Conservation (phyloP, 2,329 filamentous ascomycete genomes). For the Colletotrichum cuscutae region DNA sequence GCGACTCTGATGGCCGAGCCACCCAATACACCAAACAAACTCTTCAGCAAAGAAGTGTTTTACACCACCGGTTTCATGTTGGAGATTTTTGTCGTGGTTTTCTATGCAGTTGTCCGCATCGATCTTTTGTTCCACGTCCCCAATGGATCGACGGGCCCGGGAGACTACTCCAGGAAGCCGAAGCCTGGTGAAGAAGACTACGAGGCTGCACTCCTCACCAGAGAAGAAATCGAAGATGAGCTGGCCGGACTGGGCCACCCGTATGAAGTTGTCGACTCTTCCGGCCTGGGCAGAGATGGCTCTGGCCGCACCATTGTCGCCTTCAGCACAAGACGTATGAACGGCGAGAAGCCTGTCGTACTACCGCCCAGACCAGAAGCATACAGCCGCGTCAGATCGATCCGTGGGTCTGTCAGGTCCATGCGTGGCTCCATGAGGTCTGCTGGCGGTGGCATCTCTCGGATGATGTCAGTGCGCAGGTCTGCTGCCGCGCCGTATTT, state of each 20-base stretch:
- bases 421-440: conserved; percentile 24
- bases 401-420: conserved; percentile 21
- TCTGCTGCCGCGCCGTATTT: conserved; percentile 5
- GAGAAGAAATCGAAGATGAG: conserved; percentile 28
- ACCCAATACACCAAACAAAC: conserved; percentile 36
- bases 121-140: conserved; percentile 45
- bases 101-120: conserved; percentile 42
- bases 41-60: conserved; percentile 46
- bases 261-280: conserved; percentile 30
- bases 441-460: conserved; percentile 4
- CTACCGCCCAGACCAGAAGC: conserved; percentile 19
- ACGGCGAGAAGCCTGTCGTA: conserved; percentile 7
- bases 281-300: conserved; percentile 19
- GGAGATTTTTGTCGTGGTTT: conserved; percentile 42
- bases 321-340: conserved; percentile 25
- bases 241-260: conserved; percentile 18
- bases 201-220: conserved; percentile 26
- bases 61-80: conserved; percentile 48
- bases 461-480: conserved; percentile 20
- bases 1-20: conserved; percentile 39
- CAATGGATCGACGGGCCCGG: conserved; percentile 40
- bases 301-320: conserved; percentile 29
- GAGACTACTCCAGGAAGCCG: conserved; percentile 51
- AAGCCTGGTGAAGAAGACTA: conserved; percentile 53
- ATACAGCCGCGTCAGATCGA: conserved; percentile 22